Evolutionary conservation across 345 rosid species (phyloP).

Genomic region (Orychophragmus violaceus): DNA sequence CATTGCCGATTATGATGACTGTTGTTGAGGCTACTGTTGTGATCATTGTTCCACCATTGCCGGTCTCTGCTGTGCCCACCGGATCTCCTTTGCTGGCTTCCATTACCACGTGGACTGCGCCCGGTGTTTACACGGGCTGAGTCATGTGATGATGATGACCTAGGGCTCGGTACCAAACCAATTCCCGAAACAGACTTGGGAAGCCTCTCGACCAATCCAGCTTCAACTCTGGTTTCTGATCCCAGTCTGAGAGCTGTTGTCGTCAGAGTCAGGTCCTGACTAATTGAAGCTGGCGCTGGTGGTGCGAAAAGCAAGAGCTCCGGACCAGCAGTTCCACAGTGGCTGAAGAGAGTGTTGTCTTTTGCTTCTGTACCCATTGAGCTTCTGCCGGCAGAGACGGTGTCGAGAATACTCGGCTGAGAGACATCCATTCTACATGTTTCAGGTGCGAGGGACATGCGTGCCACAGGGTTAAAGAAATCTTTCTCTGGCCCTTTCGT

Average conservation of each 20-base stretch:
- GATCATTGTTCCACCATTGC: slow-evolving; percentile 32
- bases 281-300: slow-evolving; percentile 22
- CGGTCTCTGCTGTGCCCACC: slow-evolving; percentile 52
- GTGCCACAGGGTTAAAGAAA: slow-evolving; percentile 66
- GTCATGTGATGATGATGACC: slow-evolving; percentile 34
- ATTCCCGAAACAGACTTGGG: slow-evolving; percentile 23
- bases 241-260: slow-evolving; percentile 40
- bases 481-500: slow-evolving; percentile 59
- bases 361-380: slow-evolving; percentile 40
- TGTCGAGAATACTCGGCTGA: slow-evolving; percentile 30
- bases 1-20: slow-evolving; percentile 49
- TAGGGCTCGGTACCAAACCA: slow-evolving; percentile 23
- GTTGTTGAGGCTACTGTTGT: slow-evolving; percentile 44
- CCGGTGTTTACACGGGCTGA: slow-evolving; percentile 33
- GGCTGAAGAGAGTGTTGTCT: slow-evolving; percentile 43
- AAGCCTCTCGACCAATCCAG: slow-evolving; percentile 41
- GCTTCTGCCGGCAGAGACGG: slow-evolving; percentile 38
- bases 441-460: slow-evolving; percentile 38
- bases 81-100: slow-evolving; percentile 47
- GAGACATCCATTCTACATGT: slow-evolving; percentile 59
- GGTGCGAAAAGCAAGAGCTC: slow-evolving; percentile 44
- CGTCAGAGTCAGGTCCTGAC: slow-evolving; percentile 25
- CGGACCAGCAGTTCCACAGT: slow-evolving; percentile 39
- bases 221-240: slow-evolving; percentile 34
- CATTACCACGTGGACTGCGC: slow-evolving; percentile 50